These are phyloP conservation scores for Diaporthe vexans DNA, from an alignment of 2,329 filamentous ascomycete genomes.

Conservation along the genomic window DNA sequence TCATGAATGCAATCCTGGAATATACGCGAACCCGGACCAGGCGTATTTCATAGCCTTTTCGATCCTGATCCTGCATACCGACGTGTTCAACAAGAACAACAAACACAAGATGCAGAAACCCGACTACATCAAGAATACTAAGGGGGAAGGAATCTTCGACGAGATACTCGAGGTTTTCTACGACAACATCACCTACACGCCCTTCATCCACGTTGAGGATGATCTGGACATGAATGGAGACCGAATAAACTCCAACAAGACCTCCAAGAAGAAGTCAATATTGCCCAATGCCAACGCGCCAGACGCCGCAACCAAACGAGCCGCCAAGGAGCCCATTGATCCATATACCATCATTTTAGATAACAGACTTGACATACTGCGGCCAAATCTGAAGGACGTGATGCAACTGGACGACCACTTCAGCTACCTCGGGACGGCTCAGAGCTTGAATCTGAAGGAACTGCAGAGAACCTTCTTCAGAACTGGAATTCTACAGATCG, in stretches of 20 bases:
- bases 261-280: constrained; percentile 75
- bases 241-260: constrained; percentile 78
- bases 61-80: constrained; percentile 94
- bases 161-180: constrained; percentile 97
- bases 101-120: constrained; percentile 98
- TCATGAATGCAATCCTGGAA: constrained; percentile 97
- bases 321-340: constrained; percentile 87
- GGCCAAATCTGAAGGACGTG: constrained; percentile 90
- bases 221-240: constrained; percentile 85
- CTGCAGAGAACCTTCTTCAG: constrained; percentile 91
- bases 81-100: constrained; percentile 99
- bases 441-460: constrained; percentile 82
- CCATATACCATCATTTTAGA: constrained; percentile 96
- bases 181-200: constrained; percentile 98
- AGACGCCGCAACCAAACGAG: constrained; percentile 72
- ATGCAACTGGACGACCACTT: constrained; percentile 95
- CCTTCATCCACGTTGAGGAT: constrained; percentile 97
- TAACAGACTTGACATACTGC: constrained; percentile 83
- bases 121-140: constrained; percentile 96
- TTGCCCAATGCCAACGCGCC: constrained; percentile 72
- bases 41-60: constrained; percentile 99
- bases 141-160: constrained; percentile 90
- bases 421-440: constrained; percentile 83
- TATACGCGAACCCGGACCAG: constrained; percentile 91
- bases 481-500: constrained; percentile 92